A percentile compares a stretch with the other conserved stretches of the same genome.
phyloP scores from a whole-genome alignment of 2,329 filamentous ascomycete species.

The Mycocentrospora acerina region DNA sequence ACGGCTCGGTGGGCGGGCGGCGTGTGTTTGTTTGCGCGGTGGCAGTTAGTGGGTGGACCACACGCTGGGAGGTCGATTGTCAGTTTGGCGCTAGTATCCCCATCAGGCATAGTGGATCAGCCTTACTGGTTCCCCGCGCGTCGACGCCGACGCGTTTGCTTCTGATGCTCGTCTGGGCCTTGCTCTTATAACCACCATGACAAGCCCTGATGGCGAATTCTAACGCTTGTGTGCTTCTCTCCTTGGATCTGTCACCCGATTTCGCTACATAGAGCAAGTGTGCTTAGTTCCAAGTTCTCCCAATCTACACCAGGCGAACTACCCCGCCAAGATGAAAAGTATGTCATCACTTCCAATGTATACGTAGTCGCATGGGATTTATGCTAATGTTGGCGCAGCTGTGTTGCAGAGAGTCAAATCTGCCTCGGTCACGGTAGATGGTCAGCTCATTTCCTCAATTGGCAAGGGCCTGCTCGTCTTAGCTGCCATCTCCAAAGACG shows the following conservation, averaged over 20 bases:
- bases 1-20: constrained; percentile 12
- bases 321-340: constrained; percentile 27
- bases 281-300: not conserved
- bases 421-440: constrained; percentile 92
- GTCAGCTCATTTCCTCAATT: constrained; percentile 85
- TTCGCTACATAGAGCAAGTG: too few relatives aligned
- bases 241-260: too few relatives aligned
- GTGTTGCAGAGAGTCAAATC: constrained; percentile 93
- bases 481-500: constrained; percentile 85
- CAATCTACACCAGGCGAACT: not conserved
- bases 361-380: too few relatives aligned
- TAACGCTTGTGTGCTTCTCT: constrained; percentile 13
- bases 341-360: too few relatives aligned
- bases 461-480: constrained; percentile 88
- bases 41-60: constrained; percentile 15
- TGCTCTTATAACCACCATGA: too few relatives aligned
- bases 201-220: constrained; percentile 2
- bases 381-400: too few relatives aligned
- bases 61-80: too few relatives aligned
- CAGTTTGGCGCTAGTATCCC: too few relatives aligned
- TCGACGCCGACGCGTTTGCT: too few relatives aligned
- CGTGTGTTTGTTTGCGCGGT: constrained; percentile 21
- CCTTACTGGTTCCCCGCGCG: too few relatives aligned
- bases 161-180: too few relatives aligned
- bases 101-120: too few relatives aligned